A percentile compares a stretch with the other conserved stretches of the same genome.
Conservation (phyloP, 805 yeast species). For the Schwanniomyces pseudopolymorphus region DNA sequence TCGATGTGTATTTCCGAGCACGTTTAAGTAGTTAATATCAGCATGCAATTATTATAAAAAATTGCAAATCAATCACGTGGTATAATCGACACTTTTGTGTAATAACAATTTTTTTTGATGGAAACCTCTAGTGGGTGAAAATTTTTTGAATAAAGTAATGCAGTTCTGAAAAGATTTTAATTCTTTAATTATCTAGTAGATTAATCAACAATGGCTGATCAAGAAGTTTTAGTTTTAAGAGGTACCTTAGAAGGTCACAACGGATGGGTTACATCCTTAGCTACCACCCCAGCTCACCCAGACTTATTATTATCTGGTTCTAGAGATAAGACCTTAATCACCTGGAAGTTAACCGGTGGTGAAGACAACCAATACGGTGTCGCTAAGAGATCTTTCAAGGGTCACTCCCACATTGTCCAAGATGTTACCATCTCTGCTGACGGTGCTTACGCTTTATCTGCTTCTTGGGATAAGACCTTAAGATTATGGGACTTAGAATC, state of each 20-base stretch:
- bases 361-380: constrained; percentile 93
- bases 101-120: not conserved
- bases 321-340: constrained; percentile 97
- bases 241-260: constrained; percentile 94
- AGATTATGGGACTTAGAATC: constrained; percentile 97
- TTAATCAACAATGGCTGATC: constrained; percentile 59
- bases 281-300: constrained; percentile 98
- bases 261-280: constrained; percentile 95
- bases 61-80: constrained; percentile 3
- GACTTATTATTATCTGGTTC: constrained; percentile 97
- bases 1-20: constrained; percentile 38
- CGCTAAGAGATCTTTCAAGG: constrained; percentile 94
- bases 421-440: constrained; percentile 97
- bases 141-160: constrained; percentile 5
- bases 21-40: constrained; percentile 25
- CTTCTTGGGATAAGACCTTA: constrained; percentile 99
- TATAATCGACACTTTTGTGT: constrained; percentile 1
- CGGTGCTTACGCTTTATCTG: constrained; percentile 96
- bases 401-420: constrained; percentile 99
- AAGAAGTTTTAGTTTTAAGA: constrained; percentile 98
- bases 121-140: constrained; percentile 6
- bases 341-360: constrained; percentile 96
- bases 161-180: not conserved
- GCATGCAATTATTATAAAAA: constrained; percentile 9
- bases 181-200: not conserved